Percentiles rank a stretch among this genome's conserved stretches.
Conservation (phyloP, 805 yeast species). For the Pichia manshurica region DNA sequence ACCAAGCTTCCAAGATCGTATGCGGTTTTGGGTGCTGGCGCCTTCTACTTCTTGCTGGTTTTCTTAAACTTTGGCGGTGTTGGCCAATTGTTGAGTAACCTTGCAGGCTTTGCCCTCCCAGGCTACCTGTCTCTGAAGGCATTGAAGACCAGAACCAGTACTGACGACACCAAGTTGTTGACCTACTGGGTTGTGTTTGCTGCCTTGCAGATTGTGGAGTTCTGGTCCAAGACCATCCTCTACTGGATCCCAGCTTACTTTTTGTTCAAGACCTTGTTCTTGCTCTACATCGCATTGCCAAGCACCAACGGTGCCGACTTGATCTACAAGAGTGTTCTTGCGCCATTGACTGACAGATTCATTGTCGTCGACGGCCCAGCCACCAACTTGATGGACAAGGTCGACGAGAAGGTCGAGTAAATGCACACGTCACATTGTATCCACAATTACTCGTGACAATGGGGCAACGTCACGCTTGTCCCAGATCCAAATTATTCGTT, state of each 20-base stretch:
- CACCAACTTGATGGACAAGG: conserved; percentile 36
- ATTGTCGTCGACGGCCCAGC: conserved; percentile 29
- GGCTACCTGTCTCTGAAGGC: conserved; percentile 86
- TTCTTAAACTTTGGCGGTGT: conserved; percentile 91
- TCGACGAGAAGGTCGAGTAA: conserved; percentile 42
- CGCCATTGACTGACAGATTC: conserved; percentile 54
- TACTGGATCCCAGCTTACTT: conserved; percentile 97
- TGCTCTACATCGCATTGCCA: conserved; percentile 85
- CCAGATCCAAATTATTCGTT: too few relatives aligned
- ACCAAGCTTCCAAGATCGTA: conserved; percentile 76
- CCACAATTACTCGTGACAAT: too few relatives aligned
- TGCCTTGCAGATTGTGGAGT: conserved; percentile 82
- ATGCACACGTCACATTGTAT: too few relatives aligned
- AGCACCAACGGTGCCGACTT: conserved; percentile 78
- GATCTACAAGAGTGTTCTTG: conserved; percentile 59
- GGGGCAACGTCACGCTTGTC: too few relatives aligned
- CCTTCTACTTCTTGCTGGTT: conserved; percentile 65
- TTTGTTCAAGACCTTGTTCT: conserved; percentile 82
- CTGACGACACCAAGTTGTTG: conserved; percentile 82
- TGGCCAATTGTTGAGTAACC: conserved; percentile 88
- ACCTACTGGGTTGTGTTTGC: conserved; percentile 99
- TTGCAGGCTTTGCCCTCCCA: conserved; percentile 87
- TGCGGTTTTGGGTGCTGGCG: conserved; percentile 61
- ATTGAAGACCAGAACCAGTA: conserved; percentile 57
- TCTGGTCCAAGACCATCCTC: conserved; percentile 89